Evolutionary conservation across 2,329 filamentous ascomycete genomes (phyloP).

Genomic region (Verticillium alfalfae): DNA sequence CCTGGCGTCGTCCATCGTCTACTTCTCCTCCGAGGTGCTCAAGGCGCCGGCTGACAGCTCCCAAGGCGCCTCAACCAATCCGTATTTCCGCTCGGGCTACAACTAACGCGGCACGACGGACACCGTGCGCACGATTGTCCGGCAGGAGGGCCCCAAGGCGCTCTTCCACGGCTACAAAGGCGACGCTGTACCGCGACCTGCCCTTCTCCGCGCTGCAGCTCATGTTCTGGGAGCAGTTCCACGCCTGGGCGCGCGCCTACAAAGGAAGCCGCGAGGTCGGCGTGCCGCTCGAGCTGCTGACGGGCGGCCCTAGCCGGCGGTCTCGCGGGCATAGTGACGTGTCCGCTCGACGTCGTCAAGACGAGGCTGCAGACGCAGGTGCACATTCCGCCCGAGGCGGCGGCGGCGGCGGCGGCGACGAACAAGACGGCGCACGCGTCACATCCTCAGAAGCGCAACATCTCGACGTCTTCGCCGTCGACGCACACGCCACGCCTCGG

Average conservation of each 20-base stretch:
- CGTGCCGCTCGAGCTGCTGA: constrained; percentile 76
- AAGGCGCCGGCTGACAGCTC: constrained; percentile 94
- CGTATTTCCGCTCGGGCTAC: constrained; percentile 88
- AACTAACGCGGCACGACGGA: constrained; percentile 87
- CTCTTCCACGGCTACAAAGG: constrained; percentile 97
- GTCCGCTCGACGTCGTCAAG: constrained; percentile 95
- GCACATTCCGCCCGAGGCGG: constrained; percentile 13
- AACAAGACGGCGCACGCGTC: constrained; percentile 17
- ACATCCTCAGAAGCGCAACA: constrained; percentile 57
- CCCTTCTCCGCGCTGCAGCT: constrained; percentile 97
- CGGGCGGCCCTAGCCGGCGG: constrained; percentile 83
- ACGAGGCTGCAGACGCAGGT: constrained; percentile 94
- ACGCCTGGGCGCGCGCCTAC: constrained; percentile 72
- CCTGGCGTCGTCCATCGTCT: constrained; percentile 83
- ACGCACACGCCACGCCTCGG: constrained; percentile 77
- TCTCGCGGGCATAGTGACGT: constrained; percentile 89
- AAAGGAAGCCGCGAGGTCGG: constrained; percentile 81
- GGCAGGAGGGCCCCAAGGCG: constrained; percentile 74
- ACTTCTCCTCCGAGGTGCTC: constrained; percentile 94
- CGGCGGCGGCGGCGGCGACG: constrained; percentile 10
- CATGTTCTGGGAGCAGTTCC: constrained; percentile 96
- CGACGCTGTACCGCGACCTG: constrained; percentile 87
- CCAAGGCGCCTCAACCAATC: constrained; percentile 93
- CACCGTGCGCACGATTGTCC: constrained; percentile 78
- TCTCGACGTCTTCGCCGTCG: constrained; percentile 85